These are phyloP conservation scores for Xylaria curta DNA, from an alignment of 495 filamentous ascomycete genomes.

Conservation along the genomic window DNA sequence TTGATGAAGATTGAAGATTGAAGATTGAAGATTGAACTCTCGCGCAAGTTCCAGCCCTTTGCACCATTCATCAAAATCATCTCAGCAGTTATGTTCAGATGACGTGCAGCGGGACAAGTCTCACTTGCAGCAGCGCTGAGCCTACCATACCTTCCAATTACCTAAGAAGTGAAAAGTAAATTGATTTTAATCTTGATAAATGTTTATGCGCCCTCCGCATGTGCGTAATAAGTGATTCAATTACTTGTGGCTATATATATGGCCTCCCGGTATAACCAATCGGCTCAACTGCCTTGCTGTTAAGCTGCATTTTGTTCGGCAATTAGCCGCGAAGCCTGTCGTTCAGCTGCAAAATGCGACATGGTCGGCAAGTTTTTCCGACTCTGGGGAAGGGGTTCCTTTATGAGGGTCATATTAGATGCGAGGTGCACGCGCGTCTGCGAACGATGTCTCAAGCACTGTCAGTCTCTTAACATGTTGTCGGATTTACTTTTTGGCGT, in stretches of 20 bases:
- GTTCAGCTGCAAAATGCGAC: not conserved
- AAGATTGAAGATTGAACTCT: not conserved
- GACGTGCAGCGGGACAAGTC: slow-evolving; percentile 5
- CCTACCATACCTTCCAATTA: not conserved
- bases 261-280: not conserved
- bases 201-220: not conserved
- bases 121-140: not conserved
- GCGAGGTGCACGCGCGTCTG: not conserved
- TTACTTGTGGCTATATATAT: not conserved
- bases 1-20: not conserved
- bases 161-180: not conserved
- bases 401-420: not conserved
- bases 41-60: not conserved
- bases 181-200: slow-evolving; percentile 7
- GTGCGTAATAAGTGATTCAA: not conserved
- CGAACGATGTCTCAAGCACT: not conserved
- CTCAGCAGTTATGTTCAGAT: not conserved
- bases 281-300: slow-evolving; percentile 5
- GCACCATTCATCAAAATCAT: not conserved
- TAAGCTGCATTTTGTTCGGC: not conserved
- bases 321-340: slow-evolving; percentile 20
- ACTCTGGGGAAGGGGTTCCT: too few relatives aligned
- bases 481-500: not conserved
- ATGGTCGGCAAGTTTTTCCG: not conserved
- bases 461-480: not conserved